Percentiles rank a stretch among this genome's conserved stretches.
Evolutionary conservation across 75 land plant species (phyloP).

Genomic region (Larix kaempferi): DNA sequence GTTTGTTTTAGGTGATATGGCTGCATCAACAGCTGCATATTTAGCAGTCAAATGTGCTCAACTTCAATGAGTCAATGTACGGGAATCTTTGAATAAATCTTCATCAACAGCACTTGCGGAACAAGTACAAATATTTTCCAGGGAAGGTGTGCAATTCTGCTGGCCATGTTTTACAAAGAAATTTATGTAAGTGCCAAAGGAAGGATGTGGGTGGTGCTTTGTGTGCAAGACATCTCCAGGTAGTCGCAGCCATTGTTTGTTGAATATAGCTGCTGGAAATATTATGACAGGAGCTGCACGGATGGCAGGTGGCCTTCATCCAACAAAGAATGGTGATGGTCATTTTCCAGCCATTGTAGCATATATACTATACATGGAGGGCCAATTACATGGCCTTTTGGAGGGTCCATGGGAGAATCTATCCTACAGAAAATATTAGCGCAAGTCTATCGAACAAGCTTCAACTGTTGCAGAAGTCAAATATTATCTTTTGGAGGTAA

Average conservation of each 20-base stretch:
- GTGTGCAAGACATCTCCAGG: slow-evolving; percentile 38
- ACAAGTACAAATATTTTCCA: slow-evolving; percentile 57
- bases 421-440: slow-evolving; percentile 40
- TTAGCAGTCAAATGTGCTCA: slow-evolving; percentile 26
- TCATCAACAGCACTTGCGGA: slow-evolving; percentile 30
- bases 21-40: slow-evolving; percentile 65
- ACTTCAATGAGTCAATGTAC: slow-evolving; percentile 15
- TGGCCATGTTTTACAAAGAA: slow-evolving; percentile 52
- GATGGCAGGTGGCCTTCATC: slow-evolving; percentile 23
- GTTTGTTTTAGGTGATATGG: slow-evolving; percentile 64
- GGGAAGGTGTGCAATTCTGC: slow-evolving; percentile 34
- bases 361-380: too few species aligned
- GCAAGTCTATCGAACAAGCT: slow-evolving; percentile 49
- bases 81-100: slow-evolving; percentile 10
- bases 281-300: slow-evolving; percentile 22
- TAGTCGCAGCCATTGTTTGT: slow-evolving; percentile 49
- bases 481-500: too few species aligned
- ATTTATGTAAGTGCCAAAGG: slow-evolving; percentile 33
- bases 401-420: slow-evolving; percentile 80
- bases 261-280: slow-evolving; percentile 25
- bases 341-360: slow-evolving; percentile 53
- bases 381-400: slow-evolving; percentile 58
- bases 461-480: slow-evolving; percentile 40
- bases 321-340: slow-evolving; percentile 31
- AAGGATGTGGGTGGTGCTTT: slow-evolving; percentile 95